Percentiles rank a stretch among this genome's conserved stretches.
phyloP scores from a whole-genome alignment of 345 rosid genomes.

The Hibiscus syriacus region DNA sequence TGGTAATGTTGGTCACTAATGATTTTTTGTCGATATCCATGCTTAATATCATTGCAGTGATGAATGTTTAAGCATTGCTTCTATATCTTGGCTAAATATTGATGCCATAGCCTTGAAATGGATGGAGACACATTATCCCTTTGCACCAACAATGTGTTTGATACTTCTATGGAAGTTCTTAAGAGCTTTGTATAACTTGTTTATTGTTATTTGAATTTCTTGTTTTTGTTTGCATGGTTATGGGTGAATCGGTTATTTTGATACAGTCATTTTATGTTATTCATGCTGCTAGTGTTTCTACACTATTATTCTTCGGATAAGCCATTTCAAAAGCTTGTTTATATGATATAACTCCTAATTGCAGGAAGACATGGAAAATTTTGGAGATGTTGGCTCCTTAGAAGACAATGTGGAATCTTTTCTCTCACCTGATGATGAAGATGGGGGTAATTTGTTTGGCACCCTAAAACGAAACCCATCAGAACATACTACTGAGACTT shows the following conservation, averaged over 20 bases:
- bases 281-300: neutral
- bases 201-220: neutral
- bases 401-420: slow-evolving; percentile 95
- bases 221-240: neutral
- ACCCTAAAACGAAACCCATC: slow-evolving; percentile 61
- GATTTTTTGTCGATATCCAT: neutral
- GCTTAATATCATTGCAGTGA: neutral
- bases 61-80: neutral
- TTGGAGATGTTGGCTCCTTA: slow-evolving; percentile 56
- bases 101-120: neutral
- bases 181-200: neutral
- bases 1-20: neutral
- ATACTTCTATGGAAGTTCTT: neutral
- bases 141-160: neutral
- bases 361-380: slow-evolving; percentile 95
- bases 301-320: neutral
- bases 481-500: slow-evolving; percentile 73
- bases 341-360: slow-evolving; percentile 21
- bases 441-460: slow-evolving; percentile 84
- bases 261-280: neutral
- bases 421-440: slow-evolving; percentile 83
- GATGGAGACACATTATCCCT: neutral
- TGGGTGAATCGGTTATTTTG: neutral
- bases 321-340: slow-evolving; percentile 10
- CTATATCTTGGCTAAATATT: neutral